phyloP scores from a whole-genome alignment of 441 rosid genomes.

The Aquilaria agallochum region DNA sequence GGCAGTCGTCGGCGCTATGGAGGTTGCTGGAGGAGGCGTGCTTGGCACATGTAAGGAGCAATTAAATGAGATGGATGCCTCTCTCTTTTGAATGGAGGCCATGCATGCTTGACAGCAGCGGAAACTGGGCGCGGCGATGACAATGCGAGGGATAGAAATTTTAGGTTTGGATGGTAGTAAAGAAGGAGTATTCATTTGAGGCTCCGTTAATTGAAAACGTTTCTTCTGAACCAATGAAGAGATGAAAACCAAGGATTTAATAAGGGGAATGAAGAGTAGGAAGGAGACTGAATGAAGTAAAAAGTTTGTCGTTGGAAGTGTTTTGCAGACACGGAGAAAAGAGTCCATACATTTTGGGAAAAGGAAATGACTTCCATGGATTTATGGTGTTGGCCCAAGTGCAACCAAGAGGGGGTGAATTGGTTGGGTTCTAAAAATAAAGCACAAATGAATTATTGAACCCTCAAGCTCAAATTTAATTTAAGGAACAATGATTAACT shows the following conservation, averaged over 20 bases:
- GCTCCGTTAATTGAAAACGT: background rate
- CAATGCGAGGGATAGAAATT: constrained; percentile 36
- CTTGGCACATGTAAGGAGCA: constrained; percentile 38
- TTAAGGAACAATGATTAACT: no score
- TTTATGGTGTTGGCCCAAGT: no score
- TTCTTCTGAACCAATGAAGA: background rate
- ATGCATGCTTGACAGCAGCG: background rate
- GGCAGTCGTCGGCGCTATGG: constrained; percentile 35
- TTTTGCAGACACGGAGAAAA: constrained; percentile 10
- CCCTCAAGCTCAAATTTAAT: no score
- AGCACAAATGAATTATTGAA: no score
- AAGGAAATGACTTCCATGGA: background rate
- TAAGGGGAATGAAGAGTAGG: constrained; percentile 11
- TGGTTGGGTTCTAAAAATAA: no score
- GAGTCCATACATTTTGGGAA: constrained; percentile 11
- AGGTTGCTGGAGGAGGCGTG: constrained; percentile 48
- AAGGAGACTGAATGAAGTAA: constrained; percentile 7
- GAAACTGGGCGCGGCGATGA: constrained; percentile 11
- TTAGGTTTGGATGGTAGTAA: constrained; percentile 25
- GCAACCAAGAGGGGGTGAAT: no score
- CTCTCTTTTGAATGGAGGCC: constrained; percentile 24
- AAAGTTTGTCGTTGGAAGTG: constrained; percentile 18
- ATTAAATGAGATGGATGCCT: constrained; percentile 44
- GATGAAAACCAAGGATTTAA: constrained; percentile 5
- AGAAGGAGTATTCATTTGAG: constrained; percentile 18